Evolutionary conservation across 108 stramenopile genomes (phyloP).

Genomic region (Nitzschia sp.): DNA sequence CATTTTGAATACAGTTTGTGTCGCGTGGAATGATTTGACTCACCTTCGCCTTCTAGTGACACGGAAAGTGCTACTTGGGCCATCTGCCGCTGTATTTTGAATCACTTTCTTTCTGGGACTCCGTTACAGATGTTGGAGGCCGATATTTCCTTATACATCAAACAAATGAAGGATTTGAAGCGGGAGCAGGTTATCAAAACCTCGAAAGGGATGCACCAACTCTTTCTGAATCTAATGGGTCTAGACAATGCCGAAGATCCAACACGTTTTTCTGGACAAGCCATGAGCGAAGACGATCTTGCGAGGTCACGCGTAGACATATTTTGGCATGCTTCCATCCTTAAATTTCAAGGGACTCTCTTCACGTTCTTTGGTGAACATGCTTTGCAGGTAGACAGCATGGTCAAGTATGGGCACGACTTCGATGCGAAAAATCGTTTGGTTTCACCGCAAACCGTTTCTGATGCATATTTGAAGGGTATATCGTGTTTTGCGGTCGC

Average conservation of each 20-base stretch:
- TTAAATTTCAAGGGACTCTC: not conserved
- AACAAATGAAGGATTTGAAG: slow-evolving; percentile 23
- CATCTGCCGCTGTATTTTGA: not conserved
- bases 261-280: not conserved
- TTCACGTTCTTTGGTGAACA: slow-evolving; percentile 6
- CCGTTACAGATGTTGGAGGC: not conserved
- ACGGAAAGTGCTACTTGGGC: slow-evolving; percentile 20
- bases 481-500: slow-evolving; percentile 25
- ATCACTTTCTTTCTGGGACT: not conserved
- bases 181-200: not conserved
- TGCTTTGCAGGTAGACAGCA: not conserved
- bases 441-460: not conserved
- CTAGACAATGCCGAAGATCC: slow-evolving; percentile 12
- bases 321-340: not conserved
- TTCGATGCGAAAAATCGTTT: not conserved
- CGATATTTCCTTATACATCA: not conserved
- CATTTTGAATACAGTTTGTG: not conserved
- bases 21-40: not conserved
- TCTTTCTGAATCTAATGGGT: slow-evolving; percentile 10
- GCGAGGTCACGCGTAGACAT: not conserved
- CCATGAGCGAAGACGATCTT: not conserved
- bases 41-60: not conserved
- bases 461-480: slow-evolving; percentile 3
- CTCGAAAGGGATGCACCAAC: not conserved
- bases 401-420: slow-evolving; percentile 6